Evolutionary conservation across 495 filamentous ascomycete species (phyloP), one percentile per base, ranked within the genome.

Genomic region (Annulohypoxylon stygium): DNA sequence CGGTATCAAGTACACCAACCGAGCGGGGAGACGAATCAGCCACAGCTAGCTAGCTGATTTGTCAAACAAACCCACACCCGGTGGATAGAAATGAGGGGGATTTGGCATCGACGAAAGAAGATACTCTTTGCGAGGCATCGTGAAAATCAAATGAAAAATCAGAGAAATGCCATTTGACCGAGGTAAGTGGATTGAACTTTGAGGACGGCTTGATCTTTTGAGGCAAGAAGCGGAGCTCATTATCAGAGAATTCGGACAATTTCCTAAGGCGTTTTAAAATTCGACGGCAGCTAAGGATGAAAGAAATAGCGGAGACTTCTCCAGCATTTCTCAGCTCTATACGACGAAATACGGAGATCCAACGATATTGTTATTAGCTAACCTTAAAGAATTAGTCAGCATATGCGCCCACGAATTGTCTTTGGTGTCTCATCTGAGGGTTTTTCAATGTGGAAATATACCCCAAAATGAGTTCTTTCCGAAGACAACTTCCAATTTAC

Each of bases 21-120:
- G 53, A 37, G 53, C 53, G 25, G 53, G 33, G 53, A 53, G 33
- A 37, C 53, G 11, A 57, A 20, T 37, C 26, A 37, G 6, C 20
- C 53, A 26, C 26, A 55, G 11, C 26, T 10, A 16, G 16, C 18
- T 14, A 55, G 11, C 16, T 26, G 48, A 51, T 51, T 51, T 51
- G 48, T 51, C 48, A 2, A 51, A 7, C 25, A 33, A 30, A 54
- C 14, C 33, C 53, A 20, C 26, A 37, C 33, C 33, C 7, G 33
- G 26, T 18, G 33, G 53, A 37, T 57, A 18, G 33, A 20, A 37
- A 23, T 36, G 30, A 57, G 16, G 53, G 33, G 53, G 33, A 18
- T 36, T 57, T 33, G 30, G 18, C 30, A 37, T 8, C 18, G 20
- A 26, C 25, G 50, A 33, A 54, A 54, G 25, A 33, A n/a, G 23